A percentile compares a stretch with the other conserved stretches of the same genome.
These are phyloP conservation scores for Ophiostoma tasmaniense DNA, from an alignment of 2,329 filamentous ascomycete genomes.

Conservation along the genomic window DNA sequence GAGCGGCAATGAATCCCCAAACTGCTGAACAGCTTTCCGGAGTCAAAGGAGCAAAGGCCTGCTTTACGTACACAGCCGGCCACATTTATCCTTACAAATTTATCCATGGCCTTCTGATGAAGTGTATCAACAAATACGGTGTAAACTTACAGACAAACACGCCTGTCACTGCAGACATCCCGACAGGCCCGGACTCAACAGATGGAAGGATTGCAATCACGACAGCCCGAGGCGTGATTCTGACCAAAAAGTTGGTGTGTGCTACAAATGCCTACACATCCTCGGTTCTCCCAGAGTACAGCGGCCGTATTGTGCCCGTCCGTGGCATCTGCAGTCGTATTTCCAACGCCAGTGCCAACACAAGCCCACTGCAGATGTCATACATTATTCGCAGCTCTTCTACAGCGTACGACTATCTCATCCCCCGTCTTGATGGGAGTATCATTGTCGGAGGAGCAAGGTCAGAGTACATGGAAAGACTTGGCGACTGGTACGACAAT, in stretches of 20 bases:
- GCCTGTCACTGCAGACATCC: background rate
- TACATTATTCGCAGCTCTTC: background rate
- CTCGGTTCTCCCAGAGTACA: background rate
- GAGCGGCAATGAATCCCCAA: background rate
- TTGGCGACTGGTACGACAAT: background rate
- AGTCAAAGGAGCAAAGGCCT: background rate
- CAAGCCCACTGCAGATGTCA: background rate
- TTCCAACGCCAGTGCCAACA: background rate
- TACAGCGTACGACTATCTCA: background rate
- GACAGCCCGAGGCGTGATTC: background rate
- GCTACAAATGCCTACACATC: background rate
- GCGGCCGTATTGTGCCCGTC: background rate
- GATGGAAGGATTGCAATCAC: background rate
- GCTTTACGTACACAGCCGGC: background rate
- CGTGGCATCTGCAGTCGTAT: background rate
- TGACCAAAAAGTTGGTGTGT: background rate
- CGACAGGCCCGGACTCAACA: background rate
- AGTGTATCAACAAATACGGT: background rate
- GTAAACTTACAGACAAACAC: background rate
- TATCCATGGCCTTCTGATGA: background rate
- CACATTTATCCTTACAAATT: constrained; percentile 1
- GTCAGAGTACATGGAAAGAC: background rate
- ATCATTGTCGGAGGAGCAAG: background rate
- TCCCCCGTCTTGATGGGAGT: background rate
- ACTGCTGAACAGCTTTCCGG: background rate